Evolutionary conservation across 2,329 filamentous ascomycete species (phyloP), one percentile per base, ranked within the genome.

Genomic region (Ophiostoma himal-ulmi): DNA sequence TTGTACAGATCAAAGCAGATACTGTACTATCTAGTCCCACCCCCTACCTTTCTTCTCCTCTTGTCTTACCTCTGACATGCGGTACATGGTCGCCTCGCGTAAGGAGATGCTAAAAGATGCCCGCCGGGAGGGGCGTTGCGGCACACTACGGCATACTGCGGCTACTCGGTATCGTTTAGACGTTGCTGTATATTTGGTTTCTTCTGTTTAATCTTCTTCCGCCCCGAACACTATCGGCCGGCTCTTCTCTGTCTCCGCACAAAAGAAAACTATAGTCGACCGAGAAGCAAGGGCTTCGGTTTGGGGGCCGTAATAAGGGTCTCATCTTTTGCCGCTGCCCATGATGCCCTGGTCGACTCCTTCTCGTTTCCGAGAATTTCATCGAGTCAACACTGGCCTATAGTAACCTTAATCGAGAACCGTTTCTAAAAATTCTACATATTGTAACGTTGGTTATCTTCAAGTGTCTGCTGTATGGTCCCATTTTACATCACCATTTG

Each of bases 301-400:
- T 62, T 62, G 57, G 57, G 57, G 57, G 57, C 57, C 57, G 57
- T 34, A 34, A 62, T 26, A 34, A 20, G 57, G 57, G 57, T 36
- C n/a, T 22, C 57, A 20, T 62, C 57, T 34, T 62, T 62, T 36
- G 0, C 22, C 1, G 57, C 5, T 26, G n/a, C 22, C 52, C 17
- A 20, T 48, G 44, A 48, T 48, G 44, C 52, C 22, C 4, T 57
- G 3, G 7, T 26, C 52, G 20, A 48, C 17, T 48, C 3, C 17
- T 6, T 48, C n/a, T 7, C 17, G 2, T 48, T 20, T 48, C 44
- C 44, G 17, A 48, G n/a, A 48, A 39, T 11, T 20, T 48, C 17
- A 48, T 20, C 44, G 6, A 48, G 20, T 20, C 6, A 48, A 3
- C 30, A 30, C 30, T 17, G 17, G 20, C 5, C 8, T 48, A 48